phyloP scores from a whole-genome alignment of 148 eudicot genomes.

The Polygonum aviculare region DNA sequence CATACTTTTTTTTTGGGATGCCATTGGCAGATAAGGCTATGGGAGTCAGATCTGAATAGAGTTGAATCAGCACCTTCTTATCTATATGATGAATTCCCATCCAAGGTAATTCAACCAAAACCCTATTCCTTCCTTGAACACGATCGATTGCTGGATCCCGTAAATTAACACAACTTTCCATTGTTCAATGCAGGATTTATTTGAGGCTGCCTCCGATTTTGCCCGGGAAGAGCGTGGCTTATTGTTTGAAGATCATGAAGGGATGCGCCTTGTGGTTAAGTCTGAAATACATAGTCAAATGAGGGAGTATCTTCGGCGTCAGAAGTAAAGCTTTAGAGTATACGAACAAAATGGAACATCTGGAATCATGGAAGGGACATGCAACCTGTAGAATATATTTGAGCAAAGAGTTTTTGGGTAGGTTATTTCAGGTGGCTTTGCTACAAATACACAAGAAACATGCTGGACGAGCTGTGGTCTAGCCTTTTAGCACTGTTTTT shows the following conservation, averaged over 20 bases:
- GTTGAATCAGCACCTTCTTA: conserved; percentile 71
- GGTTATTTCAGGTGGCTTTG: not conserved
- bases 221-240: conserved; percentile 69
- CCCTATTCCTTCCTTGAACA: not conserved
- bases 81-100: conserved; percentile 68
- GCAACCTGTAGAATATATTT: not conserved
- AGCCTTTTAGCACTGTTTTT: not conserved
- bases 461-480: not conserved
- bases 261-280: conserved; percentile 66
- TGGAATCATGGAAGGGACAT: not conserved
- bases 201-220: conserved; percentile 80
- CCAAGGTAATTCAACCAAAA: conserved; percentile 37
- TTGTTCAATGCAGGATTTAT: conserved; percentile 46
- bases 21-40: conserved; percentile 66
- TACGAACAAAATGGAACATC: not conserved
- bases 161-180: not conserved
- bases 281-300: conserved; percentile 49
- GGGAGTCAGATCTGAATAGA: conserved; percentile 92
- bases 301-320: conserved; percentile 61
- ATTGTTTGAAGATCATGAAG: conserved; percentile 70
- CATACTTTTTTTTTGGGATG: not conserved
- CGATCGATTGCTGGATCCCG: not conserved
- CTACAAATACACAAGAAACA: not conserved
- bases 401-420: not conserved
- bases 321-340: conserved; percentile 13